phyloP scores from a whole-genome alignment of 2,329 filamentous ascomycete genomes.

The Zalaria obscura region DNA sequence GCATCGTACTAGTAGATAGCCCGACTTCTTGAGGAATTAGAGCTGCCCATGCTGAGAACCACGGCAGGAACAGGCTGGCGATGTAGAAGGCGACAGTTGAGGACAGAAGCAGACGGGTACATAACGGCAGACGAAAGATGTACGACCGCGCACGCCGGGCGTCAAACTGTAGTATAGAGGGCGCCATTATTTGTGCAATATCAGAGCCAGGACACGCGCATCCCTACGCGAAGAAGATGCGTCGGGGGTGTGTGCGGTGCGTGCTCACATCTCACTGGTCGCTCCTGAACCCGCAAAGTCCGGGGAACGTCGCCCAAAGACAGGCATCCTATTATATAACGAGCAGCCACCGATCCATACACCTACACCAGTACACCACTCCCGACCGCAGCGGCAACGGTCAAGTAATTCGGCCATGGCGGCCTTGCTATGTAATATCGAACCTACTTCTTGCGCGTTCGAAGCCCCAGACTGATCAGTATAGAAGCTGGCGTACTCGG shows the following conservation, averaged over 20 bases:
- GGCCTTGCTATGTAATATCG: slow-evolving; percentile 11
- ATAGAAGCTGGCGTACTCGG: slow-evolving; percentile 43
- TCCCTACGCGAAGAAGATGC: too few relatives aligned
- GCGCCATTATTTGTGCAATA: slow-evolving; percentile 23
- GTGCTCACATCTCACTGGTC: too few relatives aligned
- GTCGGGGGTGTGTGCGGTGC: too few relatives aligned
- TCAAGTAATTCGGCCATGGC: too few relatives aligned
- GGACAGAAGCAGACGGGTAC: slow-evolving; percentile 58
- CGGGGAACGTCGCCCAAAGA: too few relatives aligned
- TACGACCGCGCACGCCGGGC: slow-evolving; percentile 65
- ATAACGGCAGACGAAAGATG: slow-evolving; percentile 70
- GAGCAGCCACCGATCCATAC: too few relatives aligned
- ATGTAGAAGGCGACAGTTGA: slow-evolving; percentile 58
- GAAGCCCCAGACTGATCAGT: background rate
- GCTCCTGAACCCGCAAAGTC: too few relatives aligned
- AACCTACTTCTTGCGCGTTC: background rate
- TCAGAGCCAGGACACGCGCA: background rate
- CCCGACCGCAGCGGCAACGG: too few relatives aligned
- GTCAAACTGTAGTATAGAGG: slow-evolving; percentile 47
- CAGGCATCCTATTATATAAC: too few relatives aligned
- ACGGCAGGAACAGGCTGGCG: slow-evolving; percentile 52
- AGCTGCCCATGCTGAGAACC: slow-evolving; percentile 65
- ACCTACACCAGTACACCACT: too few relatives aligned
- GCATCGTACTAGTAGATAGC: slow-evolving; percentile 49
- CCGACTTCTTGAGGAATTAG: slow-evolving; percentile 65